A percentile compares a stretch with the other conserved stretches of the same genome.
Conservation (phyloP, 177 flowering plant genomes). For the Vitis hybrid region DNA sequence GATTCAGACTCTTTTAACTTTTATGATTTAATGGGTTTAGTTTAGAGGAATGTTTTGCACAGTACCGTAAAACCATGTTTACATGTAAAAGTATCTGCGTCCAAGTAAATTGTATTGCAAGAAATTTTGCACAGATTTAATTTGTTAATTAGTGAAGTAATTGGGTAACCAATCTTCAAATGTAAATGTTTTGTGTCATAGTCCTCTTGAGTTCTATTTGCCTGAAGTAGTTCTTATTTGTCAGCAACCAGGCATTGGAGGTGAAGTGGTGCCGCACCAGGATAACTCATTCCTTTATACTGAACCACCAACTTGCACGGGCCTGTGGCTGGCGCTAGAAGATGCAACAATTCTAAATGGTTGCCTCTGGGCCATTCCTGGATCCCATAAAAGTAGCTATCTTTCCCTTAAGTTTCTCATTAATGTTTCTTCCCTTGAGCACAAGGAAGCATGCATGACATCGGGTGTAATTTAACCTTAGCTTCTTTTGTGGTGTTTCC, state of each 20-base stretch:
- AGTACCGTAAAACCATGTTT: too few relatives aligned
- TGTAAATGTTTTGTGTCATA: too few relatives aligned
- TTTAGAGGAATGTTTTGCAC: too few relatives aligned
- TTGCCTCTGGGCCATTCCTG: conserved; percentile 96
- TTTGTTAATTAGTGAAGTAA: too few relatives aligned
- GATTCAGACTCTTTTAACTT: too few relatives aligned
- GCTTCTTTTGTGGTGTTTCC: conserved; percentile 13
- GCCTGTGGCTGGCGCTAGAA: conserved; percentile 93
- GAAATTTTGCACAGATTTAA: too few relatives aligned
- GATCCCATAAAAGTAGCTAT: conserved; percentile 78
- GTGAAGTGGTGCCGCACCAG: conserved; percentile 98
- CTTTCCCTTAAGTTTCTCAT: conserved; percentile 1
- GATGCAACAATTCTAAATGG: conserved; percentile 86
- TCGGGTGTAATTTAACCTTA: not conserved
- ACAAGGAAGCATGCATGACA: not conserved
- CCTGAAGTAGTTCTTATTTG: not conserved
- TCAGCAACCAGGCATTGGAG: conserved; percentile 99
- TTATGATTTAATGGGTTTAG: too few relatives aligned
- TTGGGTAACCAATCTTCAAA: too few relatives aligned
- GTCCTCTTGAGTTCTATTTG: not conserved
- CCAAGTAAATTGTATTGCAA: too few relatives aligned
- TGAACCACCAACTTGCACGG: conserved; percentile 86
- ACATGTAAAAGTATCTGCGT: too few relatives aligned
- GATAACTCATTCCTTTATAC: conserved; percentile 93
- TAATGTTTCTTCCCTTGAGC: not conserved